phyloP scores from a whole-genome alignment of 2,329 filamentous ascomycete genomes.

The Colletotrichum sp. region DNA sequence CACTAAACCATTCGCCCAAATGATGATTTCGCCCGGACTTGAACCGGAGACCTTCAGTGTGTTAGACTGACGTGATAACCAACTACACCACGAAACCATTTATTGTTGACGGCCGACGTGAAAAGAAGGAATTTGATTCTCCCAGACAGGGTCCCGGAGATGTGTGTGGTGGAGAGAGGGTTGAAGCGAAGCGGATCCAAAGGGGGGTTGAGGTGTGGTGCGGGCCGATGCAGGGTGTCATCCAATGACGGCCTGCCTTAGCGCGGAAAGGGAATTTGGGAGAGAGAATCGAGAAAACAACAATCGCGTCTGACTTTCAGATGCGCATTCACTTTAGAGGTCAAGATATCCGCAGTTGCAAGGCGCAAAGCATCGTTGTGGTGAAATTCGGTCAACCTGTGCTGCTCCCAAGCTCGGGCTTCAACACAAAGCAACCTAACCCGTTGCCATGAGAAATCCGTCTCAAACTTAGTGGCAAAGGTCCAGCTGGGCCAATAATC shows the following conservation, averaged over 20 bases:
- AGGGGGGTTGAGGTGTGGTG: not conserved
- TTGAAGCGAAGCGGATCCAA: not conserved
- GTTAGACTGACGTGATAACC: constrained; percentile 57
- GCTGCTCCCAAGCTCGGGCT: not conserved
- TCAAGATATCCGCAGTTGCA: not conserved
- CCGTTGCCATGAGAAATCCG: not conserved
- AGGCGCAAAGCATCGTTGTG: not conserved
- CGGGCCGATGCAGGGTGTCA: not conserved
- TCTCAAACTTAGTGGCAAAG: not conserved
- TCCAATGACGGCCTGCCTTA: not conserved
- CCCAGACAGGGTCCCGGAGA: not conserved
- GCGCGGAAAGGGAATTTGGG: not conserved
- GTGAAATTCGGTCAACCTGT: fast-evolving
- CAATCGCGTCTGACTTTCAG: not conserved
- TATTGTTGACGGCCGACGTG: not conserved
- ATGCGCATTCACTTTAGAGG: not conserved
- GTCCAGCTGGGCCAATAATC: not conserved
- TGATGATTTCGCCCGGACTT: constrained; percentile 5
- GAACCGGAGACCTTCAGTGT: constrained; percentile 16
- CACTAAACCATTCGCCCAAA: constrained; percentile 17
- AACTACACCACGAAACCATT: constrained; percentile 37
- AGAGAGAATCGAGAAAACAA: not conserved
- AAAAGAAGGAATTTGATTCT: too few relatives aligned
- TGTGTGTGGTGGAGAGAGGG: not conserved
- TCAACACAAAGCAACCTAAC: not conserved